phyloP scores from a whole-genome alignment of 192 early-diverging fungal species.

The Entomortierella chlamydospora region DNA sequence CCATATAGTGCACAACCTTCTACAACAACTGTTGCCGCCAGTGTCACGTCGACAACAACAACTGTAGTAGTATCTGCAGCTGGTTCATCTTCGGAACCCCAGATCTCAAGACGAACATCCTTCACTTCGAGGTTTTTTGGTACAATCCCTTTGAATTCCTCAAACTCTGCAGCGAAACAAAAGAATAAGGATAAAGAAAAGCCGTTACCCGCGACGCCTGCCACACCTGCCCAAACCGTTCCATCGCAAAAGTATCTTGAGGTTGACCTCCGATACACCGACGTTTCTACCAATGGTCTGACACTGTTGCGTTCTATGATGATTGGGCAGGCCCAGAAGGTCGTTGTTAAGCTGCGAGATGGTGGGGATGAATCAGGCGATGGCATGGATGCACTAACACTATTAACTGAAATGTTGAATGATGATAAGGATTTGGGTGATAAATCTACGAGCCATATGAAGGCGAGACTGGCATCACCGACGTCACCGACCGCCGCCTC shows the following conservation, averaged over 20 bases:
- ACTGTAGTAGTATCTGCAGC: neutral
- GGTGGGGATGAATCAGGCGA: constrained; percentile 7
- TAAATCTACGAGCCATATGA: neutral
- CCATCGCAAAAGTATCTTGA: constrained; percentile 47
- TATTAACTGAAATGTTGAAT: neutral
- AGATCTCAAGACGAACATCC: constrained; percentile 1
- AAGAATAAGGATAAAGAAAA: constrained; percentile 6
- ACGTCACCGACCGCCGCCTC: no score
- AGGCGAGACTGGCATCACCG: no score
- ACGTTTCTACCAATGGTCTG: constrained; percentile 30
- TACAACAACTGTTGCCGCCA: neutral
- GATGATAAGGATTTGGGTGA: constrained; percentile 3
- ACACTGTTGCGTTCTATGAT: neutral
- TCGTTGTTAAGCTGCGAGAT: constrained; percentile 11
- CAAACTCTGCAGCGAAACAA: neutral
- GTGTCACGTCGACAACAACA: neutral
- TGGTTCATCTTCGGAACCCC: constrained; percentile 10
- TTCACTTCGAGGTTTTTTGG: constrained; percentile 18
- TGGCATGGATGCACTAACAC: neutral
- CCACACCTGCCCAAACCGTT: neutral
- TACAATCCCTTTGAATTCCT: neutral
- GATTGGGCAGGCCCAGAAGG: constrained; percentile 27
- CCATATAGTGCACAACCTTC: constrained; percentile 2
- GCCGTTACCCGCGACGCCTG: neutral
- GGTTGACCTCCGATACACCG: constrained; percentile 51